A percentile compares a stretch with the other conserved stretches of the same genome.
These are phyloP conservation scores for Backusella australiensis DNA, from an alignment of 192 early-diverging fungal genomes.

Conservation along the genomic window DNA sequence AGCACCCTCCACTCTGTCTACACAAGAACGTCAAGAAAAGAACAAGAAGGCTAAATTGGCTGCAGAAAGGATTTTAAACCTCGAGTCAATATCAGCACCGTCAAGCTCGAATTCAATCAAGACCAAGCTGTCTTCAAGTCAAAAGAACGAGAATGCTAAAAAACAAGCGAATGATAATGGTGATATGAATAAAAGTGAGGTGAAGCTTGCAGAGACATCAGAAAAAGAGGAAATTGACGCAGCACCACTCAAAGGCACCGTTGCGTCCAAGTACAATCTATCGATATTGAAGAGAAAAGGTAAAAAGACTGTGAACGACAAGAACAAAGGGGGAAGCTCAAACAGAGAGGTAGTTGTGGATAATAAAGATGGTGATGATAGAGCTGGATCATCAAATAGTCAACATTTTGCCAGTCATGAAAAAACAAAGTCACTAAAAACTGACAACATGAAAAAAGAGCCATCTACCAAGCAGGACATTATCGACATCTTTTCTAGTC, in stretches of 20 bases:
- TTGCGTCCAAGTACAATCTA: neutral
- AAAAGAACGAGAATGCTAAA: neutral
- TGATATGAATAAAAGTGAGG: neutral
- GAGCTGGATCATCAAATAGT: neutral
- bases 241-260: neutral
- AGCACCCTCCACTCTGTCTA: neutral
- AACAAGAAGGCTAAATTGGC: neutral
- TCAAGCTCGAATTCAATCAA: neutral
- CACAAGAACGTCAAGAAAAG: neutral
- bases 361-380: neutral
- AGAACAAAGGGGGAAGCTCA: neutral
- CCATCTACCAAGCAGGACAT: no score
- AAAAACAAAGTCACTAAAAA: no score
- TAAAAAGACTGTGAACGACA: neutral
- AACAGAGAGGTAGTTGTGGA: neutral
- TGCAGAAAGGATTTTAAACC: neutral
- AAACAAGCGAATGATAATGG: neutral
- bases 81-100: neutral
- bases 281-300: neutral
- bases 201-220: neutral
- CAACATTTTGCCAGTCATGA: no score
- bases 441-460: no score
- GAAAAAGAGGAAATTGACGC: neutral
- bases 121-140: neutral
- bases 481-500: no score